These are phyloP conservation scores for Penicillium taxi DNA, from an alignment of 495 filamentous ascomycete species.

Conservation along the genomic window DNA sequence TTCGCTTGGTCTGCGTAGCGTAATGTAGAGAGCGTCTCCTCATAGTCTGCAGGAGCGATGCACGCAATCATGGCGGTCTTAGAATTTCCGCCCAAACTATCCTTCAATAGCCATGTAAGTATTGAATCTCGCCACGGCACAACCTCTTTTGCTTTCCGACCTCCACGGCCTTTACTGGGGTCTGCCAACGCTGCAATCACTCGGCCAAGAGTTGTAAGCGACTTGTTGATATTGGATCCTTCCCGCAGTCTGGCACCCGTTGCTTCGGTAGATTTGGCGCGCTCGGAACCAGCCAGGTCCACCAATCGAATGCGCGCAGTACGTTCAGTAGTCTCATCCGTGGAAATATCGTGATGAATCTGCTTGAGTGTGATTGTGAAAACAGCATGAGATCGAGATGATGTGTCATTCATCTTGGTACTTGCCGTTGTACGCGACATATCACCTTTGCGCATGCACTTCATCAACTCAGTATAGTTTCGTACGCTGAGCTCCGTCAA, in stretches of 20 bases:
- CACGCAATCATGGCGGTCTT: slow-evolving; percentile 99
- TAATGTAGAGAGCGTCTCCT: slow-evolving; percentile 91
- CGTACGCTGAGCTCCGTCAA: slow-evolving; percentile 85
- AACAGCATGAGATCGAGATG: slow-evolving; percentile 86
- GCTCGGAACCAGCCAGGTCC: slow-evolving; percentile 89
- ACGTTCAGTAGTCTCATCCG: slow-evolving; percentile 91
- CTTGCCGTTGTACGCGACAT: slow-evolving; percentile 81
- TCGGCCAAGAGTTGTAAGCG: slow-evolving; percentile 86
- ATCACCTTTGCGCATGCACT: slow-evolving; percentile 86
- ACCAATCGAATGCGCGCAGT: slow-evolving; percentile 90
- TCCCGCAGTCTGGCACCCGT: slow-evolving; percentile 85
- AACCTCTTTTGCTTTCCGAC: slow-evolving; percentile 54
- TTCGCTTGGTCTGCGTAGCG: slow-evolving; percentile 98
- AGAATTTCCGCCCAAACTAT: slow-evolving; percentile 86
- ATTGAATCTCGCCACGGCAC: slow-evolving; percentile 96
- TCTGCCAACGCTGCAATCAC: slow-evolving; percentile 97
- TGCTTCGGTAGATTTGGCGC: slow-evolving; percentile 91
- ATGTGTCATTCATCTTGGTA: slow-evolving; percentile 99
- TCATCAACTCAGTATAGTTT: slow-evolving; percentile 73
- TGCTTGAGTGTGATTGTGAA: slow-evolving; percentile 98
- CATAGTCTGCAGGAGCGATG: slow-evolving; percentile 90
- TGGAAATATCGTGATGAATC: slow-evolving; percentile 88
- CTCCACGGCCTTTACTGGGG: slow-evolving; percentile 51
- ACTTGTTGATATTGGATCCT: slow-evolving; percentile 98
- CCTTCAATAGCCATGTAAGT: slow-evolving; percentile 95